A percentile compares a stretch with the other conserved stretches of the same genome.
Conservation (phyloP, 1,284 basidiomycete species). For the Apiotrichum sp. region DNA sequence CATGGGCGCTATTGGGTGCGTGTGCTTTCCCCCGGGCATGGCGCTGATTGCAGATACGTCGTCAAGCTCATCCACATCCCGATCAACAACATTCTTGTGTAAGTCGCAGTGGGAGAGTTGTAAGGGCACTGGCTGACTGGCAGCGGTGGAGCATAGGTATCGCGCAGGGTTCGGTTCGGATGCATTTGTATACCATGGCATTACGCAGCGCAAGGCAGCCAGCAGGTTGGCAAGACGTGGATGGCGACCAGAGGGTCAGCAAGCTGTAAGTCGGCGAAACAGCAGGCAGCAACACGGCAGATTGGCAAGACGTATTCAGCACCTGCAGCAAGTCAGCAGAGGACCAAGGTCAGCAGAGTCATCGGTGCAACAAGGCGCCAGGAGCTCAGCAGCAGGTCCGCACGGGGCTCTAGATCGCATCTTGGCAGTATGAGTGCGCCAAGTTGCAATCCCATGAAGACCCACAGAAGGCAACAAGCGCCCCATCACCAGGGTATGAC, state of each 20-base stretch:
- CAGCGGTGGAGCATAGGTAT: conserved; percentile 17
- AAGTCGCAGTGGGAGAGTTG: conserved; percentile 47
- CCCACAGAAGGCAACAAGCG: too few relatives aligned
- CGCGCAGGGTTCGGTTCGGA: conserved; percentile 5
- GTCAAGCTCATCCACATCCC: conserved; percentile 95
- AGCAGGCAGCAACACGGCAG: too few relatives aligned
- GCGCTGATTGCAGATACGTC: conserved; percentile 61
- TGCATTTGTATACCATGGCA: conserved; percentile 16
- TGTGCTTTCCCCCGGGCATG: conserved; percentile 30
- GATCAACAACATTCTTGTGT: conserved; percentile 95
- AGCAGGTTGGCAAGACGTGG: neutral
- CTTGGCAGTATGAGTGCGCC: too few relatives aligned
- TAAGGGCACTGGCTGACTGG: conserved; percentile 1
- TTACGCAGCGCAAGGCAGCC: neutral
- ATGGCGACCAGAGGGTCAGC: neutral
- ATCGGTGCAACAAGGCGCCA: too few relatives aligned
- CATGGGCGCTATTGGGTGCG: conserved; percentile 60
- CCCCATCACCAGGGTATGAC: too few relatives aligned
- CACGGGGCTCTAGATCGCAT: too few relatives aligned
- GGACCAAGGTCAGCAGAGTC: too few relatives aligned
- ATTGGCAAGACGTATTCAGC: too few relatives aligned
- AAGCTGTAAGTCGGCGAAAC: neutral
- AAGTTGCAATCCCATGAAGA: too few relatives aligned
- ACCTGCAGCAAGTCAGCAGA: too few relatives aligned
- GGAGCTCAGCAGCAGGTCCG: too few relatives aligned